Evolutionary conservation across 2,329 filamentous ascomycete species (phyloP).

Genomic region (Exutisphaerella laricina): DNA sequence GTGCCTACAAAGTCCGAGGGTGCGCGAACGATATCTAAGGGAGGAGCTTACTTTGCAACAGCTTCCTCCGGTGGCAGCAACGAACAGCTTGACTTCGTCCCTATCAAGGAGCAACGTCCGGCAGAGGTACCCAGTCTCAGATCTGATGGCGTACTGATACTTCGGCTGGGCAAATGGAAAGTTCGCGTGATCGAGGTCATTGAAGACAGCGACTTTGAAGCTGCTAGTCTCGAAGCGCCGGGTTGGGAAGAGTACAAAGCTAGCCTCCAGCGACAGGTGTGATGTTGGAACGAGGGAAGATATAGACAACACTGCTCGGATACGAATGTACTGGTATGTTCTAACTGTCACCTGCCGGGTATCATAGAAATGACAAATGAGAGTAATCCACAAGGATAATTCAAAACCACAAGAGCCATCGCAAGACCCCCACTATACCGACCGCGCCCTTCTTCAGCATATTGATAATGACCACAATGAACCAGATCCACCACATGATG

Average conservation of each 20-base stretch:
- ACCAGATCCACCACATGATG: slow-evolving; percentile 92
- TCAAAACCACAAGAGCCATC: slow-evolving; percentile 80
- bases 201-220: slow-evolving; percentile 49
- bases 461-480: slow-evolving; percentile 72
- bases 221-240: slow-evolving; percentile 42
- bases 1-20: slow-evolving; percentile 29
- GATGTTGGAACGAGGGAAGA: too few relatives aligned
- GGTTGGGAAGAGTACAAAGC: slow-evolving; percentile 43
- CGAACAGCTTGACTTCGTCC: slow-evolving; percentile 55
- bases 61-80: slow-evolving; percentile 33
- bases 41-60: slow-evolving; percentile 32
- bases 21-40: slow-evolving; percentile 27
- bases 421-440: slow-evolving; percentile 54
- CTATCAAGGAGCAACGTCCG: slow-evolving; percentile 55
- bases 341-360: too few relatives aligned
- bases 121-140: slow-evolving; percentile 57
- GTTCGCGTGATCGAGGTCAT: slow-evolving; percentile 53
- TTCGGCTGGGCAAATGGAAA: slow-evolving; percentile 57
- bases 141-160: slow-evolving; percentile 50
- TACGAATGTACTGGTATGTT: too few relatives aligned
- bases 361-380: neutral
- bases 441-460: slow-evolving; percentile 58
- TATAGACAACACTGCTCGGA: too few relatives aligned
- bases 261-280: neutral
- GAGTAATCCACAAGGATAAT: neutral